A percentile compares a stretch with the other conserved stretches of the same genome.
These are phyloP conservation scores for Linum tenue DNA, from an alignment of 345 rosid species.

Conservation along the genomic window DNA sequence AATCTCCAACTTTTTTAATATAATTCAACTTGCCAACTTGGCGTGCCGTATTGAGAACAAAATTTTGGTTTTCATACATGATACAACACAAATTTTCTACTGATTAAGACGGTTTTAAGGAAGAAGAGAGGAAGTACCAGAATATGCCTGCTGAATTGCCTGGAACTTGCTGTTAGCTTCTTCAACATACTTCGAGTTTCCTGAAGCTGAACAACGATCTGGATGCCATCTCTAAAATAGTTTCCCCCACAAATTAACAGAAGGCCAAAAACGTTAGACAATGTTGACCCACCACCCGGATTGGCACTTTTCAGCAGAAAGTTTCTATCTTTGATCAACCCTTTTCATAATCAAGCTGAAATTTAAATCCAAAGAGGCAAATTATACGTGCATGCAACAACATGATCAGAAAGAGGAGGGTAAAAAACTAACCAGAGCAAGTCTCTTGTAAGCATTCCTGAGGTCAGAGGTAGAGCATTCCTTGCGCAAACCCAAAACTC, in stretches of 20 bases:
- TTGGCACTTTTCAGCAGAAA: too few species aligned
- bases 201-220: slow-evolving; percentile 82
- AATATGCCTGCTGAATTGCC: slow-evolving; percentile 77
- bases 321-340: too few species aligned
- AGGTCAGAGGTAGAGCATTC: slow-evolving; percentile 74
- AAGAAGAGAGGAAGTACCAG: slow-evolving; percentile 39
- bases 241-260: too few species aligned
- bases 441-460: slow-evolving; percentile 76
- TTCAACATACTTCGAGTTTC: slow-evolving; percentile 52
- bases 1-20: too few species aligned
- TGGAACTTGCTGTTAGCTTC: slow-evolving; percentile 88
- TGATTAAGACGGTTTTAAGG: background rate
- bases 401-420: background rate
- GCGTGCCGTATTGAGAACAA: too few species aligned
- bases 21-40: too few species aligned
- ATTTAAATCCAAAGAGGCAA: too few species aligned
- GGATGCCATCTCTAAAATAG: slow-evolving; percentile 81
- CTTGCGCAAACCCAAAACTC: slow-evolving; percentile 54
- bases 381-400: too few species aligned
- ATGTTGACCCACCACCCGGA: too few species aligned
- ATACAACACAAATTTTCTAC: background rate
- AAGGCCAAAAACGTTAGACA: too few species aligned
- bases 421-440: slow-evolving; percentile 58
- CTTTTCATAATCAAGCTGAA: too few species aligned
- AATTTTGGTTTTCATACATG: background rate